Evolutionary conservation across 257 asterid genomes (phyloP), one percentile per base, ranked within the genome.

Genomic region (Pogostemon cablin): DNA sequence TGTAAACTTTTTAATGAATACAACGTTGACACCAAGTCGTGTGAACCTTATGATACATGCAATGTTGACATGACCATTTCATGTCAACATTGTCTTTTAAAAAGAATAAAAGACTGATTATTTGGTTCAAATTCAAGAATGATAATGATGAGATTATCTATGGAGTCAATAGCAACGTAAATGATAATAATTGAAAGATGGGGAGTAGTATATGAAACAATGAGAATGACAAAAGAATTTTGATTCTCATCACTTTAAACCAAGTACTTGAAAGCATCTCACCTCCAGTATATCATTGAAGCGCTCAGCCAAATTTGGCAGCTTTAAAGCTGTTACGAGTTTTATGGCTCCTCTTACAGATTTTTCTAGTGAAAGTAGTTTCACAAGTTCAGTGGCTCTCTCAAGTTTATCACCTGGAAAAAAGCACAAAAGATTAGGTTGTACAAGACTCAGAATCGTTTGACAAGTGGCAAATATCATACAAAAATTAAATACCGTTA

Each of bases 261-360:
- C 32, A 25, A 25, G 32, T 1, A 25, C 32, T 61, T 54, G 2
- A 56, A 76, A 25, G 32, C 32, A 69, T 43, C 69, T 78, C 70
- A 93, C 98, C 95, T 91, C 98, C 57, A 95, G 81, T 75, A 91
- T 87, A 86, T 79, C 67, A 81, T 78, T 91, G 81, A 95, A 95
- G 60, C 97, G 91, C 75, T 95, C 99, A 1, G 98, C 99, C 80
- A 95, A 81, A 80, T 82, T 95, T 54, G 99, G 96, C 48, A 85
- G 95, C 81, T 95, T 95, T 77, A 95, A 69, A 20, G 89, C 91
- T 44, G 99, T 95, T 10, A 82, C 99, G 59, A 95, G 90, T 86
- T 95, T 95, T 76, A 91, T 91, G 46, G 99, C 99, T 50, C 92
- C 97, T 82, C 83, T 86, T 3, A 89, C 86, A 25, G 98, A 89